Evolutionary conservation across 164 flowering plant genomes (phyloP).

Genomic region (Piper longum): DNA sequence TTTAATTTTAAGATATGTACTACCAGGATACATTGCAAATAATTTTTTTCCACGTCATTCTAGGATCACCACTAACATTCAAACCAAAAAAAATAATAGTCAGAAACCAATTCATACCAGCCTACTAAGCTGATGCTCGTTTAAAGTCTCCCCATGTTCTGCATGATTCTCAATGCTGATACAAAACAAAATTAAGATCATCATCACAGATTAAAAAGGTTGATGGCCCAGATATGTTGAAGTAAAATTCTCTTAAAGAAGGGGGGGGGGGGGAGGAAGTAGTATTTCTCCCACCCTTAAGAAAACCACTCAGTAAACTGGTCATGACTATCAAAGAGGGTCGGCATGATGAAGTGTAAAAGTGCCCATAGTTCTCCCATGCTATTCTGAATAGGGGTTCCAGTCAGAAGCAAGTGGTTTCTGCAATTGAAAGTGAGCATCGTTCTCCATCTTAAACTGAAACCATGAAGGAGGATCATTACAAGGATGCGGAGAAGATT

Average conservation of each 20-base stretch:
- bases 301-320: slow-evolving; percentile 99
- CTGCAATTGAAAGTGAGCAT: slow-evolving; percentile 96
- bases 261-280: slow-evolving; percentile 2
- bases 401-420: slow-evolving; percentile 94
- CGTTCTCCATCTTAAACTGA: slow-evolving; percentile 98
- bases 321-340: slow-evolving; percentile 96
- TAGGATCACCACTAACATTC: background rate
- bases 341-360: slow-evolving; percentile 97
- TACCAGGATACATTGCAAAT: no score
- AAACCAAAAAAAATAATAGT: background rate
- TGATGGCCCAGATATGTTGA: background rate
- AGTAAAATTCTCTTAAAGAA: background rate
- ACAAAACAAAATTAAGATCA: slow-evolving; percentile 8
- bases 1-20: no score
- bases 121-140: slow-evolving; percentile 97
- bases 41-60: background rate
- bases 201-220: background rate
- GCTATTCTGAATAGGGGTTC: slow-evolving; percentile 96
- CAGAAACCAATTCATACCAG: slow-evolving; percentile 38
- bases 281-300: slow-evolving; percentile 47
- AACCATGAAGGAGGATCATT: slow-evolving; percentile 1
- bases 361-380: slow-evolving; percentile 99
- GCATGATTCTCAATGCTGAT: slow-evolving; percentile 96
- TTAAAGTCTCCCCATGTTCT: slow-evolving; percentile 95
- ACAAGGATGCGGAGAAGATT: background rate